A percentile compares a stretch with the other conserved stretches of the same genome.
phyloP scores from a whole-genome alignment of 106 monocot genomes.

The Hemerocallis citrina region DNA sequence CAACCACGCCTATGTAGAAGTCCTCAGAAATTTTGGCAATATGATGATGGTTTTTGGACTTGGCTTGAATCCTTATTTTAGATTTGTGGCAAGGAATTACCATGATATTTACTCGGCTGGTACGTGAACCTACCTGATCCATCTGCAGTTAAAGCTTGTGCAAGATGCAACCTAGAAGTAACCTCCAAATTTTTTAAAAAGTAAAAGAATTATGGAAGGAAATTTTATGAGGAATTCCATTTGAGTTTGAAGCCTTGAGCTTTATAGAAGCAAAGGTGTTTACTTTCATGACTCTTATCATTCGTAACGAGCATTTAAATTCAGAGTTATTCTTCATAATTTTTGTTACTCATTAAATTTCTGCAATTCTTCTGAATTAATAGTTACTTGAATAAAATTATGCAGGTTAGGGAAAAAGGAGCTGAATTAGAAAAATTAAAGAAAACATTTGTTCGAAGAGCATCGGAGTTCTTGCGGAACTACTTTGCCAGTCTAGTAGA shows the following conservation, averaged over 20 bases:
- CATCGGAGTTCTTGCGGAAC: constrained; percentile 87
- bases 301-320: constrained; percentile 1
- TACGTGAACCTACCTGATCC: neutral
- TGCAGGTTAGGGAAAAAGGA: constrained; percentile 81
- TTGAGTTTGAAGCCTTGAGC: neutral
- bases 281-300: neutral
- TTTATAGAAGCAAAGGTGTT: neutral
- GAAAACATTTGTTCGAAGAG: constrained; percentile 77
- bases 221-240: neutral
- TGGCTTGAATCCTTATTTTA: no score
- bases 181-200: neutral
- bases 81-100: no score
- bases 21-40: no score
- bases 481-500: constrained; percentile 98
- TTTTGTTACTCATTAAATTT: neutral
- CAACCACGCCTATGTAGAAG: no score
- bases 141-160: neutral
- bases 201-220: neutral
- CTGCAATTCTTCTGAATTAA: neutral
- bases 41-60: no score
- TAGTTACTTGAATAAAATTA: neutral
- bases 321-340: constrained; percentile 3
- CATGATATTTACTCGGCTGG: neutral
- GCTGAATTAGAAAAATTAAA: constrained; percentile 86
- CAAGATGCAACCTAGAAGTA: neutral